phyloP scores from a whole-genome alignment of 306 rosid genomes.

The Mucuna pruriens region DNA sequence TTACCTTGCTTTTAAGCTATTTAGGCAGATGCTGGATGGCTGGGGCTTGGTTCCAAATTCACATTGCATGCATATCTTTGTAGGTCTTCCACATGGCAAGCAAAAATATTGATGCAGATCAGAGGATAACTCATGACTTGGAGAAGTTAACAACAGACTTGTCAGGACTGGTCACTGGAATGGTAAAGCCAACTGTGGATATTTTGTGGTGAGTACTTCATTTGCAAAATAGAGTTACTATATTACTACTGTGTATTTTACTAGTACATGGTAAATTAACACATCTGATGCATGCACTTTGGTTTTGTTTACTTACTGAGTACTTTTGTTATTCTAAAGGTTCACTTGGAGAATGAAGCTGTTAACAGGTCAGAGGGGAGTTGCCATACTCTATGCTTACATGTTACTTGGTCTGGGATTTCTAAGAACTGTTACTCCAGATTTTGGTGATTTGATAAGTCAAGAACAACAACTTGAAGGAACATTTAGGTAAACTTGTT shows the following conservation, averaged over 20 bases:
- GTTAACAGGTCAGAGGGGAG: constrained; percentile 90
- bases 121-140: constrained; percentile 83
- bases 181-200: constrained; percentile 93
- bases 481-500: constrained; percentile 64
- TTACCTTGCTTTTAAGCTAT: constrained; percentile 10
- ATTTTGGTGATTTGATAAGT: constrained; percentile 85
- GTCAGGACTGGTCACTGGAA: constrained; percentile 86
- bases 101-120: constrained; percentile 82
- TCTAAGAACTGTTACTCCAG: constrained; percentile 76
- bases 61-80: constrained; percentile 42
- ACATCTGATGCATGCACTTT: neutral
- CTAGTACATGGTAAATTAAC: constrained; percentile 5
- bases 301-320: neutral
- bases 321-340: constrained; percentile 54
- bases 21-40: neutral
- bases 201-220: constrained; percentile 73
- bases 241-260: neutral
- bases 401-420: constrained; percentile 92
- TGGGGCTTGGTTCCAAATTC: constrained; percentile 25
- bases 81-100: constrained; percentile 86
- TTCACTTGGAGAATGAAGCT: constrained; percentile 97
- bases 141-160: constrained; percentile 80
- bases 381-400: constrained; percentile 81
- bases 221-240: neutral
- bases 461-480: constrained; percentile 90